phyloP scores from a whole-genome alignment of 148 eudicot species.

The Vaccinium macrocarpon region DNA sequence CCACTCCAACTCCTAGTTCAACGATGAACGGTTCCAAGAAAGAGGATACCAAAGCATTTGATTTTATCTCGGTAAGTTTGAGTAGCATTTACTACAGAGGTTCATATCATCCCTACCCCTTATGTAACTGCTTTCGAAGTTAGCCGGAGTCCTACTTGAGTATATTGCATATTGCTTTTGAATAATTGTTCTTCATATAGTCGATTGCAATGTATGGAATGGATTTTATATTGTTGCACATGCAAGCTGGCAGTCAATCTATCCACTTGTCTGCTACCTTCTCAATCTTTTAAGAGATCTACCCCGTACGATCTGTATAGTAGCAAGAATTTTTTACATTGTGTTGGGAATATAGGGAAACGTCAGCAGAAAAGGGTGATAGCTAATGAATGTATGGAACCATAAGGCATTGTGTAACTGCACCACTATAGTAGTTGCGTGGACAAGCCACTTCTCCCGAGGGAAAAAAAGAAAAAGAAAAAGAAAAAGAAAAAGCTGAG shows the following conservation, averaged over 20 bases:
- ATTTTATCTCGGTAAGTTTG: slow-evolving; percentile 83
- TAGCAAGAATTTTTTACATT: background rate
- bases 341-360: slow-evolving; percentile 2
- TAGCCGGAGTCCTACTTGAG: slow-evolving; percentile 4
- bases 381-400: background rate
- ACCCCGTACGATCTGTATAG: background rate
- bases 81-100: background rate
- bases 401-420: background rate
- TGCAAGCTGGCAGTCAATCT: background rate
- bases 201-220: background rate
- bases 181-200: background rate
- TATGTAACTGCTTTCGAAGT: background rate
- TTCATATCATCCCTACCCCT: background rate
- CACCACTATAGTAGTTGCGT: background rate
- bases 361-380: background rate
- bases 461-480: too few species aligned
- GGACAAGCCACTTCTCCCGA: background rate
- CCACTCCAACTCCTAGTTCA: slow-evolving; percentile 57
- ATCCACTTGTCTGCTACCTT: background rate
- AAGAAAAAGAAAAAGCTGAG: background rate
- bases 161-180: background rate
- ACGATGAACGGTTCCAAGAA: slow-evolving; percentile 62
- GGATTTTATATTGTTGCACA: background rate
- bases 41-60: slow-evolving; percentile 89
- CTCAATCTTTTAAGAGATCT: background rate